Evolutionary conservation across 768 basidiomycete species (phyloP).

Genomic region (Lactarius tabidus): DNA sequence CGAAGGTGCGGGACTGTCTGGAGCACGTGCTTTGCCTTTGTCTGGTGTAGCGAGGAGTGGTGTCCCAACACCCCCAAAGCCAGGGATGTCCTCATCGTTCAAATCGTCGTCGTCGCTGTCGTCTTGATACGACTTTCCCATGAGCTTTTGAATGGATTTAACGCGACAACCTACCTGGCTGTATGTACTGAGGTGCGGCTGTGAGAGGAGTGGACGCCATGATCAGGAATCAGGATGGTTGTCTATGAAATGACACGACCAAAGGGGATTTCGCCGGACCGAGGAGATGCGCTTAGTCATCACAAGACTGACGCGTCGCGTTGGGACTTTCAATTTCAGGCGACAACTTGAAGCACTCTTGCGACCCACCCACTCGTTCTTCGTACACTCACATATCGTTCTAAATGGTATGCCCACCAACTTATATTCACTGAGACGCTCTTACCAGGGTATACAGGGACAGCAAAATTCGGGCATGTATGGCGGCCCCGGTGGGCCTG

Average conservation of each 20-base stretch:
- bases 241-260: not conserved
- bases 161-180: conserved; percentile 50
- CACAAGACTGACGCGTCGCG: conserved; percentile 36
- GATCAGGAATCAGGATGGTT: conserved; percentile 12
- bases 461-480: conserved; percentile 65
- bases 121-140: conserved; percentile 26
- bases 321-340: conserved; percentile 13
- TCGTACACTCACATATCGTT: not conserved
- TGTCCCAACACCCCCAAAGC: conserved; percentile 51
- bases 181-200: conserved; percentile 72
- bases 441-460: conserved; percentile 44
- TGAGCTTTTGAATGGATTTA: not conserved
- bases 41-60: conserved; percentile 35
- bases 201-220: conserved; percentile 46
- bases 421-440: conserved; percentile 8
- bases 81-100: conserved; percentile 77
- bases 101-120: conserved; percentile 84
- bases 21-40: conserved; percentile 71
- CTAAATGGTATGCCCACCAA: conserved; percentile 20
- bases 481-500: conserved; percentile 31
- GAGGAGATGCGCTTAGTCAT: conserved; percentile 17
- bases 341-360: conserved; percentile 18
- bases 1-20: conserved; percentile 48
- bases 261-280: not conserved
- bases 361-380: conserved; percentile 9